A percentile compares a stretch with the other conserved stretches of the same genome.
Evolutionary conservation across 768 basidiomycete genomes (phyloP).

Genomic region (Suillus variegatus): DNA sequence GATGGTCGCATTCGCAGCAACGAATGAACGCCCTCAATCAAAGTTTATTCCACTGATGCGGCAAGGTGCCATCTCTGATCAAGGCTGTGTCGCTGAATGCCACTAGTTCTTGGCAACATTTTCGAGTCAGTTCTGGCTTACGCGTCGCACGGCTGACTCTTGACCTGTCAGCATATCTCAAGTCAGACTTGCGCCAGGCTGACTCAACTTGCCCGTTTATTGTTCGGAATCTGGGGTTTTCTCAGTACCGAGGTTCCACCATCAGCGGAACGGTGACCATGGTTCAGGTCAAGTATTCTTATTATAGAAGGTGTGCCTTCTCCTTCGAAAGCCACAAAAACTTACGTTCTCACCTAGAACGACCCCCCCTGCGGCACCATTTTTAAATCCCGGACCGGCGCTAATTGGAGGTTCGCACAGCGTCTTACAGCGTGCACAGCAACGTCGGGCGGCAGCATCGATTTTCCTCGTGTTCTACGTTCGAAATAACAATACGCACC

Average conservation of each 20-base stretch:
- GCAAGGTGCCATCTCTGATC: neutral
- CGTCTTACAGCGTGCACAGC: conserved; percentile 1
- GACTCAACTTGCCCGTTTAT: neutral
- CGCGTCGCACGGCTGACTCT: neutral
- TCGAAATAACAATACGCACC: neutral
- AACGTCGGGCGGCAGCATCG: neutral
- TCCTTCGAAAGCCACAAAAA: neutral
- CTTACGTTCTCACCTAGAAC: neutral
- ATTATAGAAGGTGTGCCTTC: neutral
- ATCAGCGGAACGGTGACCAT: neutral
- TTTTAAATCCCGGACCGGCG: neutral
- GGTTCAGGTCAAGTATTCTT: neutral
- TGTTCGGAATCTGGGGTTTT: neutral
- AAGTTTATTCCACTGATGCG: neutral
- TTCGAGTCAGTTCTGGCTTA: neutral
- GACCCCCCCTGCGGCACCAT: neutral
- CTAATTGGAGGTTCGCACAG: neutral
- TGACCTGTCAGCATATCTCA: neutral
- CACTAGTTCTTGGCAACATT: too few relatives aligned
- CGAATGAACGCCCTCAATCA: neutral
- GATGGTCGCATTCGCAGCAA: neutral
- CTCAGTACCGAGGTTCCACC: neutral
- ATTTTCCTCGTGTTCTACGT: conserved; percentile 2
- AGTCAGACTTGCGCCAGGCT: neutral
- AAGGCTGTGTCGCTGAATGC: neutral